Evolutionary conservation across 2,329 filamentous ascomycete species (phyloP), one percentile per base, ranked within the genome.

Genomic region (Chalara sp.): DNA sequence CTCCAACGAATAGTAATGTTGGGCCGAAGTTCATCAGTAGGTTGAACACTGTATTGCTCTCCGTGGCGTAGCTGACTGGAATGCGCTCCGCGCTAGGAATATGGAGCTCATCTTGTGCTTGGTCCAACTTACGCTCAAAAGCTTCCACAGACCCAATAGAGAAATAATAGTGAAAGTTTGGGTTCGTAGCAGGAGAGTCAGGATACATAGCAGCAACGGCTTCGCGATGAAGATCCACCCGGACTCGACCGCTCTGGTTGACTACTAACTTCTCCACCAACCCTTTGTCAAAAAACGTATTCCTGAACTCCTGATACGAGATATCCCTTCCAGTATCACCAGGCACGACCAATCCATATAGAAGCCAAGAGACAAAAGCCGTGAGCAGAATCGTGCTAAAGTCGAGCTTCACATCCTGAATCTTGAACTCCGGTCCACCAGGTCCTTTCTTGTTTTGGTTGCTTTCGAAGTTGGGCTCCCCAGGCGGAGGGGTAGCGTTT

Each of bases 251-350:
- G 56, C 82, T 83, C 56, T 84, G 80, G 60, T 90, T 83, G 47
- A 96, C 79, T 33, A 95, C 84, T 59, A 99, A 78, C 73, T 91
- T 96, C 72, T 96, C 88, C 21, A 99, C 91, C 29, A 99, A 78
- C 6, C 93, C 93, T 75, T 95, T 96, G 71, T 96, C 90, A 54
- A 99, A 76, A 76, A 96, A 97, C 32, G 89, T 93, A 60, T 83
- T 91, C 56, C 88, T 79, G 72, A 99, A 89, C 71, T 99, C 93
- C 71, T 99, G 91, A 89, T 90, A 99, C 50, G 93, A 97, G 53
- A 99, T 96, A 66, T 99, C 92, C 63, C 83, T 76, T 50, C 73
- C 76, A 55, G 75, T 77, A 56, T 87, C 83, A 21, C 78, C 77
- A 4, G 84, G 84, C 52, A 89, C 77, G 51, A 92, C 71, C 56